Conservation (phyloP, 768 basidiomycete species). For the Calocera cornea region DNA sequence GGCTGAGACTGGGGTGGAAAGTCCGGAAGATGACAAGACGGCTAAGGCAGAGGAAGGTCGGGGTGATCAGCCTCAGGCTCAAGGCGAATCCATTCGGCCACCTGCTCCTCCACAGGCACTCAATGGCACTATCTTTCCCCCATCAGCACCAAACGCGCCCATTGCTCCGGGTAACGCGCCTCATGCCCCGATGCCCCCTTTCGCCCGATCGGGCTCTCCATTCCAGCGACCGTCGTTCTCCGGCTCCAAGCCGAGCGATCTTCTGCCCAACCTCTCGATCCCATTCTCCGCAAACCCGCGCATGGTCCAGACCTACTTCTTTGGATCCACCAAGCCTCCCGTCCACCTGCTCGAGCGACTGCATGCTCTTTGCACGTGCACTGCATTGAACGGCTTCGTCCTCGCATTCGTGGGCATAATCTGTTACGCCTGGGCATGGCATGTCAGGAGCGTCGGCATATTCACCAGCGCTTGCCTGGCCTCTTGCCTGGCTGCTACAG, state of each 20-base stretch:
- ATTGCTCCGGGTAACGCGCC: conserved; percentile 2
- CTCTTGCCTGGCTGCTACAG: conserved; percentile 20
- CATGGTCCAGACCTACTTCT: neutral
- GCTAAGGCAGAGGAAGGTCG: neutral
- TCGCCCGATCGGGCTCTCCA: conserved; percentile 30
- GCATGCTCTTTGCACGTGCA: conserved; percentile 36
- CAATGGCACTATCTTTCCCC: neutral
- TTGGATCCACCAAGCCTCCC: conserved; percentile 6
- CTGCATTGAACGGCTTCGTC: conserved; percentile 37
- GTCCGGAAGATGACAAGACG: conserved; percentile 12
- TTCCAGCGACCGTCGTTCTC: conserved; percentile 12
- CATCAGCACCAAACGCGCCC: neutral
- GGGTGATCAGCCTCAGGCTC: neutral
- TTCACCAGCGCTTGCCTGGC: conserved; percentile 32
- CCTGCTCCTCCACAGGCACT: neutral
- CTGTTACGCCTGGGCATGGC: conserved; percentile 38
- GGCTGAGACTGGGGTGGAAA: conserved; percentile 9
- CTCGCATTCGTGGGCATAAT: conserved; percentile 39
- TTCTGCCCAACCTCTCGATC: neutral
- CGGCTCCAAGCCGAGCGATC: conserved; percentile 25
- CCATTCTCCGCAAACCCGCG: neutral
- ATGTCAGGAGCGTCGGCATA: conserved; percentile 34
- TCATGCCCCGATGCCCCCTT: conserved; percentile 40
- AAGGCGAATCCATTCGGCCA: neutral
- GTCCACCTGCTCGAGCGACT: conserved; percentile 34